These are phyloP conservation scores for Erythrophleum fordii DNA, from an alignment of 306 rosid species.

Conservation along the genomic window DNA sequence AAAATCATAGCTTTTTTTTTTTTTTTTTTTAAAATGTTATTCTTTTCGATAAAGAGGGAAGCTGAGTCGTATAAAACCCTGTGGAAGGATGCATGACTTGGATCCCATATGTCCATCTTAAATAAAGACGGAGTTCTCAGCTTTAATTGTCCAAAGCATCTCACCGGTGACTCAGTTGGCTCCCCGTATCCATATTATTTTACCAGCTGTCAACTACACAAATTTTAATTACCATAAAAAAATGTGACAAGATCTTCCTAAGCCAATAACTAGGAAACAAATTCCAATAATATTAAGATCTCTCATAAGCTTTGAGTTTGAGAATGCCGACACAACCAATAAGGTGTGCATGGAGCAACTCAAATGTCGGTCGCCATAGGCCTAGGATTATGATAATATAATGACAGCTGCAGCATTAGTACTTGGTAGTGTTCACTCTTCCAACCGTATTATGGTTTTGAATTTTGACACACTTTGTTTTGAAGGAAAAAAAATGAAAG, in stretches of 20 bases:
- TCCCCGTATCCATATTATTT: not conserved
- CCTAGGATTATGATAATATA: no score
- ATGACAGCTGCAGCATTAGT: no score
- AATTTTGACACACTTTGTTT: no score
- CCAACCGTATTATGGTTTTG: no score
- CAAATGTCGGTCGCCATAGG: not conserved
- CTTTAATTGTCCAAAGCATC: conserved; percentile 1
- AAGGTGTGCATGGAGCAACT: not conserved
- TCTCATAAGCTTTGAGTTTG: not conserved
- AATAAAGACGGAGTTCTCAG: not conserved
- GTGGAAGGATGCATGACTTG: not conserved
- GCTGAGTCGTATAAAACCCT: not conserved
- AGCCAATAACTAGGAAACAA: not conserved
- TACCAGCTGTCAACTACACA: no score
- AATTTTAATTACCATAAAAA: no score
- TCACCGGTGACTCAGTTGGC: not conserved
- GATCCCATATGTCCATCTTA: not conserved
- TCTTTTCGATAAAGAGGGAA: not conserved
- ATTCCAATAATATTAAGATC: not conserved
- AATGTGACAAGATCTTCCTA: not conserved
- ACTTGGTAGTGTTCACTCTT: no score
- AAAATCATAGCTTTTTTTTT: not conserved
- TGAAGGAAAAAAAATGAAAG: not conserved
- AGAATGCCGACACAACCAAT: not conserved
- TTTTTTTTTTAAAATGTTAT: not conserved